Conservation (phyloP, 768 basidiomycete genomes). For the Tephrocybe sp. region DNA sequence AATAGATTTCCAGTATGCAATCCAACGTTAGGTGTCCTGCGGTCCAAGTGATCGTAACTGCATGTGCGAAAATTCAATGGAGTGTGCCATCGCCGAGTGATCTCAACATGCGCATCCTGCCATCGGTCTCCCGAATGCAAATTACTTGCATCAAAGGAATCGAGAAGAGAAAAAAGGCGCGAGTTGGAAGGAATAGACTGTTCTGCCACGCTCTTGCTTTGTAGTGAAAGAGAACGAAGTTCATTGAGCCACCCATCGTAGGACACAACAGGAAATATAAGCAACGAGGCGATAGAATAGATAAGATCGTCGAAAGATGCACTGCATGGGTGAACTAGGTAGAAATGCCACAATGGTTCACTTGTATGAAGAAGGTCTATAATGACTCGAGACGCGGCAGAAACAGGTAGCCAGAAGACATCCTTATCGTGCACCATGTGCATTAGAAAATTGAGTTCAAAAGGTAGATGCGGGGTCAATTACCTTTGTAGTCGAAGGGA, state of each 20-base stretch:
- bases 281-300: background rate
- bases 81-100: background rate
- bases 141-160: background rate
- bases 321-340: constrained; percentile 18
- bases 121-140: background rate
- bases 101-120: constrained; percentile 8
- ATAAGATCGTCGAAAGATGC: background rate
- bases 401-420: constrained; percentile 22
- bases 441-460: background rate
- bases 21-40: constrained; percentile 5
- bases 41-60: constrained; percentile 1
- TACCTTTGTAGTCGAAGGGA: constrained; percentile 1
- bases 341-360: constrained; percentile 6
- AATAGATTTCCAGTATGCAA: constrained; percentile 8
- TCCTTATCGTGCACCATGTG: background rate
- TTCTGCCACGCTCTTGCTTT: background rate
- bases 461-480: background rate
- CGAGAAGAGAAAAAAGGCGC: constrained; percentile 4
- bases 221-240: background rate
- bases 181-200: background rate
- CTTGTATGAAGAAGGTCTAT: constrained; percentile 10
- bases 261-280: background rate
- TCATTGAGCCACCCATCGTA: background rate
- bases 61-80: background rate
- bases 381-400: constrained; percentile 17